phyloP scores from a whole-genome alignment of 306 rosid species.

The Chamaecrista fasciculata region DNA sequence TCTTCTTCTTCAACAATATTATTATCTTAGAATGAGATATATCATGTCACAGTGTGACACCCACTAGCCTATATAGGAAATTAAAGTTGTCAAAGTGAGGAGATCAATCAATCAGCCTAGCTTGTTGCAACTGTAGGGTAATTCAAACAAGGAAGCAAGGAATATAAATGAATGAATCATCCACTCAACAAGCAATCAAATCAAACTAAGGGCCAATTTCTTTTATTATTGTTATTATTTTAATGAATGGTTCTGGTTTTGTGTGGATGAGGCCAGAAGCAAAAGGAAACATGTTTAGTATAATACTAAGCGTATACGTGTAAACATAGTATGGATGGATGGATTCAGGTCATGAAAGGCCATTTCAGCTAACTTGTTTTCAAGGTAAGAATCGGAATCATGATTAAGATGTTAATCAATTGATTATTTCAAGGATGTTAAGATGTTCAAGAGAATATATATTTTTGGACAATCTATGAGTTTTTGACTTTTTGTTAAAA shows the following conservation, averaged over 20 bases:
- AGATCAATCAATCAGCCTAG: no score
- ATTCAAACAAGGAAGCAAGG: conserved; percentile 26
- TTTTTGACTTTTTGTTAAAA: no score
- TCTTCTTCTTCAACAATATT: no score
- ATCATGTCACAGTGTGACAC: no score
- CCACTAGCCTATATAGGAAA: neutral
- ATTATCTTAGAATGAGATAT: no score
- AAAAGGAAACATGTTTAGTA: neutral
- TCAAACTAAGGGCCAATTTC: neutral
- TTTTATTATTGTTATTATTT: neutral
- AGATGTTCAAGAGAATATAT: no score
- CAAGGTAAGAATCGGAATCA: neutral
- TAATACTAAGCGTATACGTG: no score
- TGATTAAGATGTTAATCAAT: neutral
- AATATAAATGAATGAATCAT: conserved; percentile 8
- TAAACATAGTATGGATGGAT: neutral
- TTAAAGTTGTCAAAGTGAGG: neutral
- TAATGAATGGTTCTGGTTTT: conserved; percentile 18
- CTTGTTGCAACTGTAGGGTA: neutral
- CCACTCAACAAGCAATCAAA: neutral
- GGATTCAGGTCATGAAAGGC: neutral
- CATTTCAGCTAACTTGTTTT: neutral
- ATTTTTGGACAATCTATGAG: no score
- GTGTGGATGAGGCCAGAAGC: conserved; percentile 19
- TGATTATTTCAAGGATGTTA: neutral